Evolutionary conservation across 441 rosid species (phyloP), one percentile per base, ranked within the genome.

Genomic region (Erodium moschatum): DNA sequence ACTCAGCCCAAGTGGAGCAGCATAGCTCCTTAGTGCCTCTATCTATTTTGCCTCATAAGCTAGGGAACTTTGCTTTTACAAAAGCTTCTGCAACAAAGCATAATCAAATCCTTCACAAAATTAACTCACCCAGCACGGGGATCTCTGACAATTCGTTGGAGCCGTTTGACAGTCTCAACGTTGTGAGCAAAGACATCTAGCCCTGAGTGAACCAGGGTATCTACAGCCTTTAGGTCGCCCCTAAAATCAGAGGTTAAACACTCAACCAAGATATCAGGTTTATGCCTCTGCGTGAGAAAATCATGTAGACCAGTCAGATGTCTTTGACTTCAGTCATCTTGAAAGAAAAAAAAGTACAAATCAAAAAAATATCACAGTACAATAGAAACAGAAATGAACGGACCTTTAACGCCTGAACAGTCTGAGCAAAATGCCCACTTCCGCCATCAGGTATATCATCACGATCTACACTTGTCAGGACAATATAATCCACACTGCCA

Each of bases 381-480:
- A 0, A 71, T n/a, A 4, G 52, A 63, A 46, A 56, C 10, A 44
- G 58, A 66, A 21, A 18, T 20, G 71, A 61, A 73, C 73, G 58
- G 4, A 94, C 98, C 93, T 94, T 94, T 87, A 89, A 87, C 42
- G 92, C 96, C 76, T 81, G 74, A 33, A 91, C 99, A 69, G 99
- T 94, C 85, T 74, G 81, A 19, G 92, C 91, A 91, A 91, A 94
- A 85, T 94, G 99, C 62, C 89, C 92, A 76, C 99, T 94, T 74
- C 99, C 97, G n/a, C 99, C 97, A 82, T 94, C 97, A 70, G 94
- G 97, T 63, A 94, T 70, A 85, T 94, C 99, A 62, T 94, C 97
- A 72, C 99, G 96, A 77, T 94, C 99, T 18, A 94, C 99, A 65
- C 99, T 94, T 7, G 99, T 94, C 11, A 94, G 72, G 70, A 94